Conservation (phyloP, 176 grass and related monocot genomes). For the Zea mays region DNA sequence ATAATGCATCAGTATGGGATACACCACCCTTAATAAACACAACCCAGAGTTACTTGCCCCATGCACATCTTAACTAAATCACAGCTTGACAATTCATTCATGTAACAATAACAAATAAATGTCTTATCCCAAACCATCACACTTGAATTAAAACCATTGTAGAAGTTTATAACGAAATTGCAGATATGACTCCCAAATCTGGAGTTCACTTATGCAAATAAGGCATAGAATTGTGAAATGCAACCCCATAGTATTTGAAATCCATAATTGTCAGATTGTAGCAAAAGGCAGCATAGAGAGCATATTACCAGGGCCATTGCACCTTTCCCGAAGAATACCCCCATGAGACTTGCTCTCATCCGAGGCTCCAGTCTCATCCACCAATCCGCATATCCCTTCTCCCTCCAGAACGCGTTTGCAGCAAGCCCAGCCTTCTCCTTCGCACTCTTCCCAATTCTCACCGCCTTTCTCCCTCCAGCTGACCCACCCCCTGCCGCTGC, state of each 20-base stretch:
- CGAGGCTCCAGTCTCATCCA: conserved; percentile 72
- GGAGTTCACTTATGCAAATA: neutral
- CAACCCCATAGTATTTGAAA: conserved; percentile 2
- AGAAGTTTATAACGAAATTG: conserved; percentile 1
- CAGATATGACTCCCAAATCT: neutral
- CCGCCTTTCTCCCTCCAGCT: conserved; percentile 53
- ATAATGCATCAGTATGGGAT: conserved; percentile 12
- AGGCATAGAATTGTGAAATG: conserved; percentile 27
- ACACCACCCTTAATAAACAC: neutral
- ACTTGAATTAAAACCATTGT: conserved; percentile 15
- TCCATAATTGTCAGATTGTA: neutral
- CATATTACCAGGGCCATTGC: conserved; percentile 64
- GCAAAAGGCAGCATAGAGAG: conserved; percentile 34
- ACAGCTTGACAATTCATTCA: neutral
- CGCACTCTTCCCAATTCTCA: conserved; percentile 53
- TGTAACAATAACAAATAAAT: conserved; percentile 6
- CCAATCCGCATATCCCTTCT: conserved; percentile 92
- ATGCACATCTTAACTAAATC: neutral
- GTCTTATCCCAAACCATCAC: neutral
- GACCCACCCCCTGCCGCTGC: conserved; percentile 40
- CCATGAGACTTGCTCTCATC: conserved; percentile 56
- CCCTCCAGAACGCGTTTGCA: conserved; percentile 85
- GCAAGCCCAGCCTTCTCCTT: conserved; percentile 81
- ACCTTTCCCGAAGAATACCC: conserved; percentile 72
- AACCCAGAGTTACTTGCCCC: neutral